Percentiles rank a stretch among this genome's conserved stretches.
These are phyloP conservation scores for Penicillium coffeae DNA, from an alignment of 495 filamentous ascomycete species.

Conservation along the genomic window DNA sequence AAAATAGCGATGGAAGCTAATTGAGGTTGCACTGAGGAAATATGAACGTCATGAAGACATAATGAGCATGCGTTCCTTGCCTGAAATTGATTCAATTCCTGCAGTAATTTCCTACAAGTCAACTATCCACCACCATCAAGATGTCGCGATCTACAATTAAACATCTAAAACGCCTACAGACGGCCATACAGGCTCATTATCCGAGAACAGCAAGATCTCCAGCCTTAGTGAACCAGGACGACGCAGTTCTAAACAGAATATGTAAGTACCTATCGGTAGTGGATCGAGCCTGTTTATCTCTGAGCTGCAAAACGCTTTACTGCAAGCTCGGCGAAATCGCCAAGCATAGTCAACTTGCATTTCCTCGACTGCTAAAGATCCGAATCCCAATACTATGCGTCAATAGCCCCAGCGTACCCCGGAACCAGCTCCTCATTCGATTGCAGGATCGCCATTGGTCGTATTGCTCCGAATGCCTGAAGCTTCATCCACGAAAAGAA, in stretches of 20 bases:
- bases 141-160: too few species aligned
- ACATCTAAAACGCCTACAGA: background rate
- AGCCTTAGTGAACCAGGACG: background rate
- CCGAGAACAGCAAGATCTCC: background rate
- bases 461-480: constrained; percentile 15
- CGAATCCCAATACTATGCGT: constrained; percentile 12
- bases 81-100: too few species aligned
- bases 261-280: background rate
- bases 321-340: background rate
- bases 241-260: background rate
- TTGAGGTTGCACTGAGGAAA: too few species aligned
- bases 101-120: too few species aligned
- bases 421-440: constrained; percentile 18
- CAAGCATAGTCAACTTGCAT: constrained; percentile 6
- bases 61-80: too few species aligned
- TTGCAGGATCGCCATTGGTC: constrained; percentile 15
- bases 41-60: too few species aligned
- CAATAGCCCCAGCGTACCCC: constrained; percentile 7
- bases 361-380: constrained; percentile 11
- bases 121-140: too few species aligned
- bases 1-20: too few species aligned
- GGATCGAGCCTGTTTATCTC: constrained; percentile 12
- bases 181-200: background rate
- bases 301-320: constrained; percentile 12
- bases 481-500: constrained; percentile 17